Evolutionary conservation across 805 yeast genomes (phyloP).

Genomic region (Ogataea pilisensis): DNA sequence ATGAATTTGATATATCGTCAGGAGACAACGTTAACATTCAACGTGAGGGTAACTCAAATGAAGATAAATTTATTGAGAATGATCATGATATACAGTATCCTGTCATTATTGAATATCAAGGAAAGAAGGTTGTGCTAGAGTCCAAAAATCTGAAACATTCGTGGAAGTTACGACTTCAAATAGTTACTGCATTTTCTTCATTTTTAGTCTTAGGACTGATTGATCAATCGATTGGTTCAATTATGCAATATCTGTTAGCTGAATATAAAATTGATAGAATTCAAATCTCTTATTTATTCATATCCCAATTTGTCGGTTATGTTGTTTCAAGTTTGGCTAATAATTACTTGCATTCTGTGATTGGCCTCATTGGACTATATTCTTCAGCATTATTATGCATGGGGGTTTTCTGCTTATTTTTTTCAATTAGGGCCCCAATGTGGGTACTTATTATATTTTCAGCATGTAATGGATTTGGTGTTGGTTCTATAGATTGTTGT

Average conservation of each 20-base stretch:
- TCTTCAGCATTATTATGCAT: constrained; percentile 9
- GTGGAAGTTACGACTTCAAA: constrained; percentile 38
- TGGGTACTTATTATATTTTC: constrained; percentile 36
- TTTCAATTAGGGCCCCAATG: constrained; percentile 40
- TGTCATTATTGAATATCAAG: constrained; percentile 13
- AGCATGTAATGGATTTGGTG: constrained; percentile 49
- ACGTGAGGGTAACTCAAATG: background rate
- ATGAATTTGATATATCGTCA: constrained; percentile 1
- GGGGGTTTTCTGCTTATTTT: constrained; percentile 21
- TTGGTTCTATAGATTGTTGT: constrained; percentile 53
- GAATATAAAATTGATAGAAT: constrained; percentile 47
- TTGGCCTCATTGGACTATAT: constrained; percentile 51
- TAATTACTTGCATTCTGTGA: constrained; percentile 34
- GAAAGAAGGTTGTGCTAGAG: constrained; percentile 30
- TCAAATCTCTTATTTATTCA: constrained; percentile 44
- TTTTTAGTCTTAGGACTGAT: constrained; percentile 50
- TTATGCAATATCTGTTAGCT: constrained; percentile 47
- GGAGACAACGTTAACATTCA: background rate
- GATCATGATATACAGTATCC: constrained; percentile 1
- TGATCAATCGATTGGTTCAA: constrained; percentile 59
- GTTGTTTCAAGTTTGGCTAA: constrained; percentile 47
- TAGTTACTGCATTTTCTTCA: constrained; percentile 34
- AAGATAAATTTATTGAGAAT: background rate
- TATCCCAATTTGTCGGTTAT: constrained; percentile 54
- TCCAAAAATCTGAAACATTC: constrained; percentile 38